Base-by-base conservation (phyloP, 1,284 basidiomycete species). In the Leccinum colubrinum region DNA sequence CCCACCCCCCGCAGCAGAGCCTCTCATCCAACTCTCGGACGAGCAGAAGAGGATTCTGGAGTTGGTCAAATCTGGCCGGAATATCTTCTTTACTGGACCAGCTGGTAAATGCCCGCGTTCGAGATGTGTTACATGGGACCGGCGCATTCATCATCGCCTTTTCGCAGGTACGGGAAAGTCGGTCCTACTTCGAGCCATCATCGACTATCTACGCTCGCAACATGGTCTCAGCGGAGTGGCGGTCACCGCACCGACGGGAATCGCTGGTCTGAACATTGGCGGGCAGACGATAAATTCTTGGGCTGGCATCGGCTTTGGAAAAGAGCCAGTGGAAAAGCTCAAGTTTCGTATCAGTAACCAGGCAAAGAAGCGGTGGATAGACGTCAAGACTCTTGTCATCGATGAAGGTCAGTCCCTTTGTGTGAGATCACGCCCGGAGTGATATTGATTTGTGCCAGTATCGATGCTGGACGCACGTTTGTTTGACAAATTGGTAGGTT, bases 61-160 rank as follows among this genome's bases (percentile, higher is more conserved):
- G 39, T 80, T 85, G 25, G 83, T 89, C 9, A 76, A 81, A 52
- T 76, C 79, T 9, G 85, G 86, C 3, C 79, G 83, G 68, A 91
- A 81, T 64, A 83, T 93, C 6, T 94, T 94, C 78, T 94, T 93
- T 77, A 94, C 91, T 0, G 91, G 91, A 9, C 87, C 86, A 58
- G 91, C 88, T 55, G 87, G 87, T 87, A 78, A 70, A 7, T 7
- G 8, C 6, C 15, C 60, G 52, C 12, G n/a, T 48, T 50, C 30
- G 5, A 48, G 30, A 30, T 39, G 12, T 6, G 9, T 30, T 41
- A 33, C 33, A 25, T 9, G 48, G 14, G 41, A 63, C 22, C 11
- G 17, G 11, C 33, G 14, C 27, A 51, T 55, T 74, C 17, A 72
- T 50, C 43, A 27, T 53, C 11, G 25, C 6, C 25, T 25, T 4